These are phyloP conservation scores for Pulveroboletus sp. DNA, from an alignment of 768 basidiomycete species.

Conservation along the genomic window DNA sequence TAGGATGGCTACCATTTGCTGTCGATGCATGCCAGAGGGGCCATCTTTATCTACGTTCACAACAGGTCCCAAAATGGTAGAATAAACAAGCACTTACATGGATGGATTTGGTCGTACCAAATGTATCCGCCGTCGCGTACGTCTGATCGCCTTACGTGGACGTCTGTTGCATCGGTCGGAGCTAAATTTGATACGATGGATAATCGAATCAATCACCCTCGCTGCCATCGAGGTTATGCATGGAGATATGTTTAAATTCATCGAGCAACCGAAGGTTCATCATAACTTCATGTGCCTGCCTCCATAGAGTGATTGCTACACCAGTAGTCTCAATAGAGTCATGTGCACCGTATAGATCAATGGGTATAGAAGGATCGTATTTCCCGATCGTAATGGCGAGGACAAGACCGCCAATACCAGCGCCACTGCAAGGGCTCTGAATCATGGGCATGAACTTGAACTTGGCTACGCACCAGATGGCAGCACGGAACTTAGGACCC, in stretches of 20 bases:
- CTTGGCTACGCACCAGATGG: conserved; percentile 15
- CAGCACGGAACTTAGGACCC: conserved; percentile 13
- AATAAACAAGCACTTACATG: conserved; percentile 13
- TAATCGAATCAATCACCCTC: neutral
- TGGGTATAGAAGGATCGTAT: conserved; percentile 22
- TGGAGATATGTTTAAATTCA: conserved; percentile 18
- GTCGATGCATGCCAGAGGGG: conserved; percentile 17
- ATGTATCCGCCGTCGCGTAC: conserved; percentile 28
- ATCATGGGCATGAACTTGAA: neutral
- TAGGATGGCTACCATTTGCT: conserved; percentile 17
- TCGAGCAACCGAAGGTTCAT: conserved; percentile 39
- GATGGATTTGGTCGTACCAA: conserved; percentile 22
- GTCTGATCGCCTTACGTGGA: conserved; percentile 23
- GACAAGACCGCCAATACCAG: conserved; percentile 42
- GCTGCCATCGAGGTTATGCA: neutral
- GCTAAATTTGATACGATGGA: neutral
- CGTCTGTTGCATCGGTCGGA: neutral
- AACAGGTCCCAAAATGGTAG: neutral
- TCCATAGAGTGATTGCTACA: conserved; percentile 44
- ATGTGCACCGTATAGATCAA: conserved; percentile 46
- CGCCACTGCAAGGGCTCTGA: conserved; percentile 27
- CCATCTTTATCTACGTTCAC: conserved; percentile 1
- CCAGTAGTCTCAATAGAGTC: conserved; percentile 37
- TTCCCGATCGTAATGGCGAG: conserved; percentile 32
- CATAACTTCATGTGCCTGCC: conserved; percentile 43